Percentiles rank a stretch among this genome's conserved stretches.
These are phyloP conservation scores for Lentinula novae-zelandiae DNA, from an alignment of 1,284 basidiomycete genomes.

Conservation along the genomic window DNA sequence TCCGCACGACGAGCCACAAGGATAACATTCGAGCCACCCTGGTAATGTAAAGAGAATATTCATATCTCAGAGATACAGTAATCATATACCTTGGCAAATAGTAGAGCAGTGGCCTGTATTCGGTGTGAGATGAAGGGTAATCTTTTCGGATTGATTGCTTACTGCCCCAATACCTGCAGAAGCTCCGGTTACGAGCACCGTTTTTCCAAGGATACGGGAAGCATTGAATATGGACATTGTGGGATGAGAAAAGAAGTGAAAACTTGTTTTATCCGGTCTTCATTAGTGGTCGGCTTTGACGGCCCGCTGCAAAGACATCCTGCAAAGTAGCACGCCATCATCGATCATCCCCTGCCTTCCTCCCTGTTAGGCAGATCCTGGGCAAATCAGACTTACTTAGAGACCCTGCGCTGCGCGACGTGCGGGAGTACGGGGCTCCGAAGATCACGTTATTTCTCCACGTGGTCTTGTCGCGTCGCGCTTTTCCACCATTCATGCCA, in stretches of 20 bases:
- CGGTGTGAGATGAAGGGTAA: not conserved
- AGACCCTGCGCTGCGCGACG: not conserved
- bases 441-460: not conserved
- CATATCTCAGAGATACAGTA: not conserved
- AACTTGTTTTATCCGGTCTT: not conserved
- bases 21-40: conserved; percentile 80
- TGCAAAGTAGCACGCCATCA: not conserved
- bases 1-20: conserved; percentile 69
- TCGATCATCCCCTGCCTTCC: not conserved
- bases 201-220: conserved; percentile 77
- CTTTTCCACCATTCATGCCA: no score
- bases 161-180: conserved; percentile 67
- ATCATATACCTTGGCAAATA: conserved; percentile 71
- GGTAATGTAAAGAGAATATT: conserved; percentile 6
- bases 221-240: conserved; percentile 78
- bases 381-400: no score
- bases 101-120: conserved; percentile 71
- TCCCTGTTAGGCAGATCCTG: not conserved
- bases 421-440: not conserved
- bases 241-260: conserved; percentile 12
- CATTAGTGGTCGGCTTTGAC: not conserved
- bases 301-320: not conserved
- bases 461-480: not conserved
- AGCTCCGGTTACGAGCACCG: conserved; percentile 68
- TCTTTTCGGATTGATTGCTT: conserved; percentile 16